These are phyloP conservation scores for Pisolithus thermaeus DNA, from an alignment of 1,284 basidiomycete genomes.

Conservation along the genomic window DNA sequence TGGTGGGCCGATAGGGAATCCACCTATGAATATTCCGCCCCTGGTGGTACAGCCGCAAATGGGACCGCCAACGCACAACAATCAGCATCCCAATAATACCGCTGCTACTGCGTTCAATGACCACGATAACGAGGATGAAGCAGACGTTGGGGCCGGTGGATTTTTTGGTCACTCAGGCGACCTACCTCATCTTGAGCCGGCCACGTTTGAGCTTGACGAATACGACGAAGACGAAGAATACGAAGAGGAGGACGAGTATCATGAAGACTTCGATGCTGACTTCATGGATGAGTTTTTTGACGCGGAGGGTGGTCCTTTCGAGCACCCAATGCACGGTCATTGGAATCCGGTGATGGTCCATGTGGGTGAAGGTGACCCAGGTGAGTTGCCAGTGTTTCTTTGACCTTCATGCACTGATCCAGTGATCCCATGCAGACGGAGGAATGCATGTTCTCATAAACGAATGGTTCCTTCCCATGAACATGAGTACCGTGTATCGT, in stretches of 20 bases:
- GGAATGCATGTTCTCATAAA: too few relatives aligned
- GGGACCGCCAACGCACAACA: neutral
- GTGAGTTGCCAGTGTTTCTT: neutral
- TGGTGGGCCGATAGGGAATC: neutral
- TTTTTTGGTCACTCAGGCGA: neutral
- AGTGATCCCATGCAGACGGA: too few relatives aligned
- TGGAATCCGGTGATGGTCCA: neutral
- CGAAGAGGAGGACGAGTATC: conserved; percentile 5
- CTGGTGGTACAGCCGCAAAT: neutral
- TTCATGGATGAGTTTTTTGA: neutral
- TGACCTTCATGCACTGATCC: too few relatives aligned
- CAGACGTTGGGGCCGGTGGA: neutral
- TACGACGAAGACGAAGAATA: conserved; percentile 9
- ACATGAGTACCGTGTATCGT: neutral
- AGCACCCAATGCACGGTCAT: neutral
- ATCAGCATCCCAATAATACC: neutral
- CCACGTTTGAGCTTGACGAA: neutral
- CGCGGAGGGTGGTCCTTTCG: neutral
- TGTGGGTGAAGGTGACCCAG: neutral
- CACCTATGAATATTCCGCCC: neutral
- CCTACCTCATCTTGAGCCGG: neutral
- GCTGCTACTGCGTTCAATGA: neutral
- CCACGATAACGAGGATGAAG: neutral
- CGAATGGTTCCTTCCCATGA: too few relatives aligned
- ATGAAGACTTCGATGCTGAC: conserved; percentile 2